Percentiles rank a stretch among this genome's conserved stretches.
Conservation (phyloP, 192 early-diverging fungal species). For the Linnemannia exigua region DNA sequence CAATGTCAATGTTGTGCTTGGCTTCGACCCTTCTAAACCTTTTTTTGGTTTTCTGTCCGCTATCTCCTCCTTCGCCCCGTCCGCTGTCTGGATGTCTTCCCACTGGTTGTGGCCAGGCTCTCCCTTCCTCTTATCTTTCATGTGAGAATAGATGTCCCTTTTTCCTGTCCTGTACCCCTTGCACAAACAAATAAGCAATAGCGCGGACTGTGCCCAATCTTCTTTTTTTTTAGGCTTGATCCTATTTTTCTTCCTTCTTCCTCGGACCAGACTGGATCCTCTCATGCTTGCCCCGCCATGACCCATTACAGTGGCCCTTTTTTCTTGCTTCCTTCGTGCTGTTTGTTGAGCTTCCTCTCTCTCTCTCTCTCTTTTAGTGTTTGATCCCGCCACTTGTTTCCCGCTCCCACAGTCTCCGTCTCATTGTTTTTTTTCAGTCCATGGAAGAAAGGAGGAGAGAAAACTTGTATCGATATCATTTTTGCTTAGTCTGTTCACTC, state of each 20-base stretch:
- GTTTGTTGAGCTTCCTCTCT: too few relatives aligned
- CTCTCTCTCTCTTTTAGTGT: too few relatives aligned
- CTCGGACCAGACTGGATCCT: conserved; percentile 4
- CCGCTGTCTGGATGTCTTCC: not conserved
- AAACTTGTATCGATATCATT: too few relatives aligned
- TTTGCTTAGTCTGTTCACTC: not conserved
- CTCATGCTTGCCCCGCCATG: not conserved
- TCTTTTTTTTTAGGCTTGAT: not conserved
- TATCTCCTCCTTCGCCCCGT: not conserved
- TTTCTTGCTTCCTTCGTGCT: too few relatives aligned
- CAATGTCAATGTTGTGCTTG: not conserved
- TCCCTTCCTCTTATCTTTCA: conserved; percentile 9
- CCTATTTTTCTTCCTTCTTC: not conserved
- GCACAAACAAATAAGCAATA: not conserved
- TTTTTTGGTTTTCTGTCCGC: not conserved
- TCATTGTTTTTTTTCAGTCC: not conserved
- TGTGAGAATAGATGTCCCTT: not conserved
- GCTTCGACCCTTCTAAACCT: not conserved
- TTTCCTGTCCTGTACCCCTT: not conserved
- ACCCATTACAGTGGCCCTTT: not conserved
- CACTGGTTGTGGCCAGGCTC: not conserved
- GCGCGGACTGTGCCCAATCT: conserved; percentile 4
- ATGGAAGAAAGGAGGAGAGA: not conserved
- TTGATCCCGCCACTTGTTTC: conserved; percentile 5
- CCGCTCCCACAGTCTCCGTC: not conserved